These are phyloP conservation scores for Neofusicoccum laricinum DNA, from an alignment of 2,329 filamentous ascomycete genomes.

Conservation along the genomic window DNA sequence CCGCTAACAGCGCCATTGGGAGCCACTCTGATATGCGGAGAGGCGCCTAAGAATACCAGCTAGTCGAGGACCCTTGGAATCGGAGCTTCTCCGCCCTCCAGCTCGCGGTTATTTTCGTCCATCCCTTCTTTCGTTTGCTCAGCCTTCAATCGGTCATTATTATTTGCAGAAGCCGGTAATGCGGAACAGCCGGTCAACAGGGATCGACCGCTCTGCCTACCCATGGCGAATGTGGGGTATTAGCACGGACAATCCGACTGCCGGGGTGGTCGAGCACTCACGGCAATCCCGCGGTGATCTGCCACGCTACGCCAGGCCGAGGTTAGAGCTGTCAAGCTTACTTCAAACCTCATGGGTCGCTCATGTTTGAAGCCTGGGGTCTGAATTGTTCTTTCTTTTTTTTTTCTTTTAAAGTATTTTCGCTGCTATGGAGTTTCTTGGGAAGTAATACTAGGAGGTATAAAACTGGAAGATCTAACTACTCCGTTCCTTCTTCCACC, in stretches of 20 bases:
- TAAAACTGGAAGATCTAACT: background rate
- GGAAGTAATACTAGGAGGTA: background rate
- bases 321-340: background rate
- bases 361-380: background rate
- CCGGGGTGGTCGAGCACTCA: background rate
- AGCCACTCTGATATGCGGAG: no score
- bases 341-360: background rate
- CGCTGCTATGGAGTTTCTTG: background rate
- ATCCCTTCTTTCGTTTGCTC: no score
- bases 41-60: no score
- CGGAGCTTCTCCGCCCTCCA: no score
- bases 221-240: background rate
- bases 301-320: background rate
- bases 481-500: background rate
- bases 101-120: no score
- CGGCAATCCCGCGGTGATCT: background rate
- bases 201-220: background rate
- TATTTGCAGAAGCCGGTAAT: background rate
- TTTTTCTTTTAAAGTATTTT: background rate
- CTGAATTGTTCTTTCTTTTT: no score
- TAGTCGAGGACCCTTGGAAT: no score
- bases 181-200: background rate
- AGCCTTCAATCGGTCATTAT: no score
- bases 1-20: no score
- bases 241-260: background rate